phyloP scores from a whole-genome alignment of 2,329 filamentous ascomycete genomes.

The Pyrenophora tritici-repentis region DNA sequence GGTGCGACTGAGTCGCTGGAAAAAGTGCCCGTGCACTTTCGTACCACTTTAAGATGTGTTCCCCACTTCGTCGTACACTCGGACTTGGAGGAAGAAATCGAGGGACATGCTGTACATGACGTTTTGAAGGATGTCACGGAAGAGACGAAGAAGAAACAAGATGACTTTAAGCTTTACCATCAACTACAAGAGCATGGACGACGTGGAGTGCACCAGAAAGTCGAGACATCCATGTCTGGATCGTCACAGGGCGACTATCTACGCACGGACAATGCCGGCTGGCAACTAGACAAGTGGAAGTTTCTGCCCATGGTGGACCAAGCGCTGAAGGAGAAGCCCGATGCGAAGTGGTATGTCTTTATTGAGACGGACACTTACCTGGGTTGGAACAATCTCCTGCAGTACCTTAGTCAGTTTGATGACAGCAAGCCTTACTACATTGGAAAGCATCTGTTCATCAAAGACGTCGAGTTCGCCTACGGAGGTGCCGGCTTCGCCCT shows the following conservation, averaged over 20 bases:
- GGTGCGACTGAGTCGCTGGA: slow-evolving; percentile 63
- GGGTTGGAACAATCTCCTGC: slow-evolving; percentile 47
- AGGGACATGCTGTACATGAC: slow-evolving; percentile 56
- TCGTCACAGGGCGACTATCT: slow-evolving; percentile 43
- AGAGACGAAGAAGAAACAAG: slow-evolving; percentile 45
- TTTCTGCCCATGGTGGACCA: slow-evolving; percentile 61
- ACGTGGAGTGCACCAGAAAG: slow-evolving; percentile 43
- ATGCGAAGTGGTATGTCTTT: slow-evolving; percentile 48
- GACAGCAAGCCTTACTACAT: slow-evolving; percentile 49
- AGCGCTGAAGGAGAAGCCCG: slow-evolving; percentile 46
- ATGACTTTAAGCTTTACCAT: slow-evolving; percentile 61
- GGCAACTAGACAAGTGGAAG: slow-evolving; percentile 65
- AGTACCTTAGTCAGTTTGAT: slow-evolving; percentile 49
- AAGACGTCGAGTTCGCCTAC: slow-evolving; percentile 52
- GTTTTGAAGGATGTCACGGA: slow-evolving; percentile 53
- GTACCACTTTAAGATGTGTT: slow-evolving; percentile 62
- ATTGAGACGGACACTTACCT: slow-evolving; percentile 47
- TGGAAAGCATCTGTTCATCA: slow-evolving; percentile 52
- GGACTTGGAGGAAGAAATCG: slow-evolving; percentile 61
- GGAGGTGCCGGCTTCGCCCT: slow-evolving; percentile 53
- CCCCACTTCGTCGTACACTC: slow-evolving; percentile 63
- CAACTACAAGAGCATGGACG: slow-evolving; percentile 54
- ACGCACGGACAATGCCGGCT: slow-evolving; percentile 50
- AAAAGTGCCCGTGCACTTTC: slow-evolving; percentile 62
- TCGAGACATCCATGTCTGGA: slow-evolving; percentile 39